Evolutionary conservation across 129 eudicot species (phyloP).

Genomic region (Chrysanthemum lavandulifolium): DNA sequence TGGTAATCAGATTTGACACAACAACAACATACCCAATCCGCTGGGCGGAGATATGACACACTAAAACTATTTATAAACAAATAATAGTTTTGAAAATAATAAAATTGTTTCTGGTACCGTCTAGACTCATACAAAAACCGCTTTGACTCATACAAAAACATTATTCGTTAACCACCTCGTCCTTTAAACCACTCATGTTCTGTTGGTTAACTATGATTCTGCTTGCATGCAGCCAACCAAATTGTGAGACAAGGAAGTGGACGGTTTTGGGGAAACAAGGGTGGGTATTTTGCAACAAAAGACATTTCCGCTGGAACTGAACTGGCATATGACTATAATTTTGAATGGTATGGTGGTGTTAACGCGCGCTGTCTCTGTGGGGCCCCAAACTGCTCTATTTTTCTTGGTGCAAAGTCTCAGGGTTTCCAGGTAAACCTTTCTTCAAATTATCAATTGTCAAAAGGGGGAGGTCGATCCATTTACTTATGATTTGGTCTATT

Average conservation of each 20-base stretch:
- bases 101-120: no score
- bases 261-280: constrained; percentile 80
- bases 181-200: background rate
- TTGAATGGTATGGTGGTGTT: constrained; percentile 98
- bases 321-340: constrained; percentile 84
- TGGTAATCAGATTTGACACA: background rate
- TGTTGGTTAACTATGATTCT: background rate
- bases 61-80: no score
- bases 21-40: no score
- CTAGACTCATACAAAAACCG: no score
- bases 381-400: constrained; percentile 84
- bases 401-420: constrained; percentile 96
- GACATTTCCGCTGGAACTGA: constrained; percentile 77
- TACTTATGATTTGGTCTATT: no score
- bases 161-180: no score
- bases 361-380: constrained; percentile 98
- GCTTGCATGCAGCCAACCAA: constrained; percentile 70
- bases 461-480: no score
- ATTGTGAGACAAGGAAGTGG: constrained; percentile 99
- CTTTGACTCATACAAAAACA: no score
- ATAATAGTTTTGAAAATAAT: no score
- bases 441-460: background rate
- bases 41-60: no score
- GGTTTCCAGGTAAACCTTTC: constrained; percentile 68
- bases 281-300: constrained; percentile 84